Base-by-base conservation (phyloP, 2,329 filamentous ascomycete genomes). In the Colletotrichum paranaense region DNA sequence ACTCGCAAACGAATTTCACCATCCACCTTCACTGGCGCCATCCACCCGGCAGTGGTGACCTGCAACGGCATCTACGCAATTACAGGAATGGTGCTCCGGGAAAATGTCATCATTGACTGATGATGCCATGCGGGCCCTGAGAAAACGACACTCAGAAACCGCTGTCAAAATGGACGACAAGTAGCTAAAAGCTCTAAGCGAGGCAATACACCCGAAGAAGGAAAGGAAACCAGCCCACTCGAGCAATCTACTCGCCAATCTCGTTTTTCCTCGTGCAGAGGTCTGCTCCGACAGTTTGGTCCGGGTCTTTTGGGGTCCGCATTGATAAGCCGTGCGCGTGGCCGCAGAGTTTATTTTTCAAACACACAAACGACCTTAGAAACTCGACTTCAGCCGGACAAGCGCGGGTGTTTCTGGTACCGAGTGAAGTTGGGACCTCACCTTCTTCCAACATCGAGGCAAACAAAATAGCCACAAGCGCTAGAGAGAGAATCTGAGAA, bases 71-170 rank as follows among this genome's bases (percentile, higher is more conserved):
- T 56, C 60, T 70, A 62, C 19, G 55, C 49, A 49, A 57, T 57
- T 49, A 69, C 16, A 49, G 70, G 70, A 56, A 69, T 60, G 55
- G 60, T 59, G n/a, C 32, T 8, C 67, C 22, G 60, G 67, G 24
- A 22, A 65, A n/a, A 68, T 65, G 70, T 62, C 70, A 73, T 73
- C 70, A 73, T 73, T 55, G 66, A 73, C 19, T 22, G 60, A 73
- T 73, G 70, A 73, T 73, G 70, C 70, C 66, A 73, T 73, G 24
- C 22, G 30, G 4, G 24, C 42, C 70, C 70, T 32, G 56, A 35
- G 42, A 32, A 65, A 28, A 65, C 46, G 60, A 46, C 55, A 65
- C 24, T 19, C 32, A 8, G 60, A 9, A 52, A 14, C 11, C 4
- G 30, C 26, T 30, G 30, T 57, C 24, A 28, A 24, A 9, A 32